Evolutionary conservation across 257 asterid genomes (phyloP).

Genomic region (Solanum appendiculatum): DNA sequence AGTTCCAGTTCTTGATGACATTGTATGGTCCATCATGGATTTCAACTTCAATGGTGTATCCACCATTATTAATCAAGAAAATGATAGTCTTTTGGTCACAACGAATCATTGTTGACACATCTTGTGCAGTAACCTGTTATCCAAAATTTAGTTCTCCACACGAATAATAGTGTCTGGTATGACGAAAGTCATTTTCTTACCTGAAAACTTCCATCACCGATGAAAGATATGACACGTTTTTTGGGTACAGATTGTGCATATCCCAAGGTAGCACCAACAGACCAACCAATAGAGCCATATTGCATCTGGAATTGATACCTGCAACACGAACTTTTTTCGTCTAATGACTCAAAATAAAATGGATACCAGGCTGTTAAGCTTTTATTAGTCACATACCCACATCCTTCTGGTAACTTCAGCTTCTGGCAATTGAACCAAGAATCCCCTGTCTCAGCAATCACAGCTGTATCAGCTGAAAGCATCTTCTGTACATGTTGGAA

Average conservation of each 20-base stretch:
- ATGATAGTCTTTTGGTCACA: slow-evolving; percentile 44
- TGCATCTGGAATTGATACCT: slow-evolving; percentile 82
- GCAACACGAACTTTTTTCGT: slow-evolving; percentile 41
- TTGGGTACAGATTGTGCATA: slow-evolving; percentile 52
- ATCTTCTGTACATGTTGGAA: slow-evolving; percentile 70
- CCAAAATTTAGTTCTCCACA: neutral
- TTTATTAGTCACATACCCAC: slow-evolving; percentile 42
- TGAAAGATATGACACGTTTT: slow-evolving; percentile 50
- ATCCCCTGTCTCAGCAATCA: slow-evolving; percentile 83
- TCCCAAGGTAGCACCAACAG: slow-evolving; percentile 63
- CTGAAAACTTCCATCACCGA: slow-evolving; percentile 82
- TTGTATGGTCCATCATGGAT: slow-evolving; percentile 69
- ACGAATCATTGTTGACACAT: slow-evolving; percentile 59
- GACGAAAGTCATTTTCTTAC: slow-evolving; percentile 1
- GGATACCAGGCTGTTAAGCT: neutral
- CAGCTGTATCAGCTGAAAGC: slow-evolving; percentile 45
- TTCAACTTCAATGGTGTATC: slow-evolving; percentile 71
- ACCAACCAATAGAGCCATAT: slow-evolving; percentile 45
- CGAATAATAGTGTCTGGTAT: neutral
- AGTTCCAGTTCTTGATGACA: slow-evolving; percentile 72
- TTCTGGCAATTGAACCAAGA: slow-evolving; percentile 95
- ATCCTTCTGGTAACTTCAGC: slow-evolving; percentile 68
- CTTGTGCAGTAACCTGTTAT: slow-evolving; percentile 57
- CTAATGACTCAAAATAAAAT: slow-evolving; percentile 9
- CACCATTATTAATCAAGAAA: slow-evolving; percentile 68